Evolutionary conservation across 352 stramenopile species (phyloP).

Genomic region (Pelagophyceae sp.): DNA sequence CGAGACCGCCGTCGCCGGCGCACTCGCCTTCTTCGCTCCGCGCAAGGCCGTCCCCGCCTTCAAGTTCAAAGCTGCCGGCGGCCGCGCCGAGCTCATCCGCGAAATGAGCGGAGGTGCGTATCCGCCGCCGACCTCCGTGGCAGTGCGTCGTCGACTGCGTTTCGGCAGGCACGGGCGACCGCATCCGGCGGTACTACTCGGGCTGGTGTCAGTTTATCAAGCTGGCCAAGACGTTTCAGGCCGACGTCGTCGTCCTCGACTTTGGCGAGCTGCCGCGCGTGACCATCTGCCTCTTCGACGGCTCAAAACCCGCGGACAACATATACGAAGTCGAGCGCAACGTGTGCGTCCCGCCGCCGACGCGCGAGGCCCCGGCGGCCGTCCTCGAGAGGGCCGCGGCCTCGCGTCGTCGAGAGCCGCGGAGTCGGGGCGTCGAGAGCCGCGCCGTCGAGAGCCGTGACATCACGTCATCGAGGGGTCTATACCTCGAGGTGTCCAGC

Average conservation of each 20-base stretch:
- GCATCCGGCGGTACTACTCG: constrained; percentile 29
- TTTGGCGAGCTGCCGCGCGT: constrained; percentile 11
- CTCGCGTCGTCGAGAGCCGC: no score
- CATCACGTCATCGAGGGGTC: no score
- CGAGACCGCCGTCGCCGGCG: constrained; percentile 21
- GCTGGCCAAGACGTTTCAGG: constrained; percentile 18
- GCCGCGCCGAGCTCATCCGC: constrained; percentile 26
- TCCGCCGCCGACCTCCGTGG: no score
- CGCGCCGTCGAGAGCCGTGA: no score
- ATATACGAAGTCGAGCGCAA: constrained; percentile 10
- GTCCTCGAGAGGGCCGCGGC: no score
- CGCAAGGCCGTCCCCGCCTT: constrained; percentile 23
- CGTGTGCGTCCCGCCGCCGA: no score
- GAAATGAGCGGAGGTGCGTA: constrained; percentile 23
- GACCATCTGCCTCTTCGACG: not conserved
- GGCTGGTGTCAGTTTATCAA: constrained; percentile 29
- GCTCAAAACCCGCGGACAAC: not conserved
- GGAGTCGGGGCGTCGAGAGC: no score
- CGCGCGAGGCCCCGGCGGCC: no score
- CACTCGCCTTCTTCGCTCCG: constrained; percentile 26
- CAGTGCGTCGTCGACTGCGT: no score
- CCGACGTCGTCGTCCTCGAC: constrained; percentile 23
- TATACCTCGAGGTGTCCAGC: no score
- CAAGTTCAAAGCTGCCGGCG: constrained; percentile 28
- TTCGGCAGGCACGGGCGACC: constrained; percentile 27